Conservation (phyloP, 2,329 filamentous ascomycete genomes). For the Knoxdaviesia capensis region DNA sequence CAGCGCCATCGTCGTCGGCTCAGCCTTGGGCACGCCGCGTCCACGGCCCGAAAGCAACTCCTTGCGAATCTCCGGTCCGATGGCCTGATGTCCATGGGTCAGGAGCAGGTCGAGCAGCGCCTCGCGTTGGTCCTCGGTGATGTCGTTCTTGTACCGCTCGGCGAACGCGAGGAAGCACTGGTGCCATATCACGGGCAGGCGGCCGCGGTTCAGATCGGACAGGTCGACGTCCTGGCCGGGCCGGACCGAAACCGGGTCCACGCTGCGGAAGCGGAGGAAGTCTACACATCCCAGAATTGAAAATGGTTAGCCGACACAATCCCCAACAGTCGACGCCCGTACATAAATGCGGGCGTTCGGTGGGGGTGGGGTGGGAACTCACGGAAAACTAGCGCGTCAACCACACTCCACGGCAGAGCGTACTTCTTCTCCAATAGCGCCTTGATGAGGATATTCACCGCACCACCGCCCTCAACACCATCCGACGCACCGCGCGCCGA, state of each 20-base stretch:
- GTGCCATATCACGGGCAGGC: slow-evolving; percentile 88
- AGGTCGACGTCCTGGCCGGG: slow-evolving; percentile 27
- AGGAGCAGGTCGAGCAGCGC: slow-evolving; percentile 73
- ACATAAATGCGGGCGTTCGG: neutral
- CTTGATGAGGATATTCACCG: slow-evolving; percentile 90
- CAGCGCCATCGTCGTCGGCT: slow-evolving; percentile 24
- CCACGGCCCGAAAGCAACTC: slow-evolving; percentile 79
- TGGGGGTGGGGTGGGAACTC: slow-evolving; percentile 1
- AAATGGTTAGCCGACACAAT: neutral
- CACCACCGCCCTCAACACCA: slow-evolving; percentile 69
- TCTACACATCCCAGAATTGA: slow-evolving; percentile 23
- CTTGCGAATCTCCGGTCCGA: slow-evolving; percentile 77
- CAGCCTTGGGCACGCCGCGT: slow-evolving; percentile 40
- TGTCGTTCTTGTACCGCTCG: slow-evolving; percentile 85
- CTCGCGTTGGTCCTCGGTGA: slow-evolving; percentile 87
- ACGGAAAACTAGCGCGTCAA: slow-evolving; percentile 75
- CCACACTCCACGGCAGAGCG: slow-evolving; percentile 80
- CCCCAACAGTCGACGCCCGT: neutral
- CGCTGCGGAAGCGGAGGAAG: slow-evolving; percentile 71
- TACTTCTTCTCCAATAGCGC: slow-evolving; percentile 92
- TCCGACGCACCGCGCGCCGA: slow-evolving; percentile 73
- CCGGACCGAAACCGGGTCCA: slow-evolving; percentile 36
- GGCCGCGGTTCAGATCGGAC: slow-evolving; percentile 33
- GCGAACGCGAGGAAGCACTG: slow-evolving; percentile 85
- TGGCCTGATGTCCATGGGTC: slow-evolving; percentile 65